A percentile compares a stretch with the other conserved stretches of the same genome.
phyloP scores from a whole-genome alignment of 78 protist genomes.

The Protostelium mycophagum region DNA sequence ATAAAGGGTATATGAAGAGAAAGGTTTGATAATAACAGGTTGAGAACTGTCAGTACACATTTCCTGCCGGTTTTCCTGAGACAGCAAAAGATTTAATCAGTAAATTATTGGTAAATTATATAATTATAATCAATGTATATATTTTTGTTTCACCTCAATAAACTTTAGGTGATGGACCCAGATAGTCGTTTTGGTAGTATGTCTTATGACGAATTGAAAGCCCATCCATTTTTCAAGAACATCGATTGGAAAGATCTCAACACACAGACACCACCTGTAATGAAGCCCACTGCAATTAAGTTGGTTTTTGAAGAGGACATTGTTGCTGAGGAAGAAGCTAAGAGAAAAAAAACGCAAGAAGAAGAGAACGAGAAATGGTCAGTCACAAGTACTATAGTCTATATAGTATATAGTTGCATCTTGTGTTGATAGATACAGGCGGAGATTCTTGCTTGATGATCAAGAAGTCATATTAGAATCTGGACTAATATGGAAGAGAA shows the following conservation, averaged over 20 bases:
- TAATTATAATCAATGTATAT: too few relatives aligned
- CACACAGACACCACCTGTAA: slow-evolving; percentile 36
- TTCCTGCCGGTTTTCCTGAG: neutral
- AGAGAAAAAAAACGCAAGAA: neutral
- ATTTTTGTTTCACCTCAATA: too few relatives aligned
- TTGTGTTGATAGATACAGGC: neutral
- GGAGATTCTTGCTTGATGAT: neutral
- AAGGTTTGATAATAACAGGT: neutral
- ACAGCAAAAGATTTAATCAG: slow-evolving; percentile 57
- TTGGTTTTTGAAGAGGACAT: slow-evolving; percentile 32
- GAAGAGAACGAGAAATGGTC: neutral
- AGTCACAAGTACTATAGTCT: neutral
- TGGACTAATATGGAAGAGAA: slow-evolving; percentile 62
- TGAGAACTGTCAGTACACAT: neutral
- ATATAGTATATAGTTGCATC: too few relatives aligned
- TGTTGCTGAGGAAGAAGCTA: neutral
- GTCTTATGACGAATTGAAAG: slow-evolving; percentile 26
- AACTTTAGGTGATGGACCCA: neutral
- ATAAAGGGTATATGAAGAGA: neutral
- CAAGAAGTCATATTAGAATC: slow-evolving; percentile 49
- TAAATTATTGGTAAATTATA: slow-evolving; percentile 27
- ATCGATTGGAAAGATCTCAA: slow-evolving; percentile 50
- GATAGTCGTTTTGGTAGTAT: neutral
- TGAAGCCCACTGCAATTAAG: slow-evolving; percentile 23
- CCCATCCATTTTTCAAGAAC: slow-evolving; percentile 69